Percentiles rank a stretch among this genome's conserved stretches.
These are phyloP conservation scores for Pseudogymnoascus sp. DNA, from an alignment of 2,329 filamentous ascomycete genomes.

Conservation along the genomic window DNA sequence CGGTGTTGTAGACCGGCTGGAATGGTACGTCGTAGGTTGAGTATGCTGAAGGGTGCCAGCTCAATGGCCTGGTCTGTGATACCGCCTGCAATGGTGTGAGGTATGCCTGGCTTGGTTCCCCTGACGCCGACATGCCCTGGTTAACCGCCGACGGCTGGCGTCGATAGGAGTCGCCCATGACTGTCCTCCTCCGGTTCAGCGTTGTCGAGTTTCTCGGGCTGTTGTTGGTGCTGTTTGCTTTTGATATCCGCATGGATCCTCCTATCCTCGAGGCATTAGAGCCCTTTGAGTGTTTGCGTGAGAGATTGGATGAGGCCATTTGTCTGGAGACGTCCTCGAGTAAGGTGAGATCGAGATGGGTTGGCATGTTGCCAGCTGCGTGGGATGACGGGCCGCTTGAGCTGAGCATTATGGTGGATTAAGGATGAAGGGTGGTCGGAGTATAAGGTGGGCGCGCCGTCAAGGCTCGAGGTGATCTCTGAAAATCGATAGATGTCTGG, in stretches of 20 bases:
- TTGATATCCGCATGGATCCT: conserved; percentile 50
- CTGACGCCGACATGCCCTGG: background rate
- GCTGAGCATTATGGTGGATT: conserved; percentile 17
- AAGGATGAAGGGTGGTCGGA: background rate
- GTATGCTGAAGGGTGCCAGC: conserved; percentile 65
- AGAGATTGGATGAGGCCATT: conserved; percentile 38
- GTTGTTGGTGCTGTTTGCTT: conserved; percentile 59
- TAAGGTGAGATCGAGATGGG: conserved; percentile 25
- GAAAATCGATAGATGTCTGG: background rate
- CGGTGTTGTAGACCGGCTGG: conserved; percentile 24
- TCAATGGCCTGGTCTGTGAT: conserved; percentile 49
- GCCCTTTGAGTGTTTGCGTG: conserved; percentile 39
- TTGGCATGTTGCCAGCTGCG: background rate
- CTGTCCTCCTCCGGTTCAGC: conserved; percentile 45
- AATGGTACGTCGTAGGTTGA: conserved; percentile 25
- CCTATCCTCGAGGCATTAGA: conserved; percentile 42
- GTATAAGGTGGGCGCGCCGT: background rate
- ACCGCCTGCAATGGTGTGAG: conserved; percentile 17
- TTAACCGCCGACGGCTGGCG: conserved; percentile 18
- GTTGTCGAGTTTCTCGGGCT: conserved; percentile 50
- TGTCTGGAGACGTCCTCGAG: conserved; percentile 46
- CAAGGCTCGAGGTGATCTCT: background rate
- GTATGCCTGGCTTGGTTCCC: background rate
- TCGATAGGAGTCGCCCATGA: conserved; percentile 40
- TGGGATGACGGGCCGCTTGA: conserved; percentile 9